Base-by-base conservation (phyloP, 2,329 filamentous ascomycete genomes). In the Didymella glomerata region DNA sequence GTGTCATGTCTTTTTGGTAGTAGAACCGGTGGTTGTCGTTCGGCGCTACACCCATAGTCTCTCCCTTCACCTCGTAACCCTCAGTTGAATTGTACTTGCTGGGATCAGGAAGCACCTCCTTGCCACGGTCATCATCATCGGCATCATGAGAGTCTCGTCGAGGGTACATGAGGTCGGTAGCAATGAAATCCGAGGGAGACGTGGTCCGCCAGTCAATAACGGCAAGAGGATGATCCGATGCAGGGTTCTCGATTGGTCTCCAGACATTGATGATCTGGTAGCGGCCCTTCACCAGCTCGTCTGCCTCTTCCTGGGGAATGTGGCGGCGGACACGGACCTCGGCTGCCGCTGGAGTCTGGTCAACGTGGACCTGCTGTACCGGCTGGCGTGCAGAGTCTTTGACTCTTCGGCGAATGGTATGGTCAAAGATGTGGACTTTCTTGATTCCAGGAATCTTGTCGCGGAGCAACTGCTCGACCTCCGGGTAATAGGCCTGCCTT, bases 231-330 rank as follows among this genome's bases (percentile, higher is more conserved):
- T 83, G 86, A 44, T 90, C 84, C 57, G 87, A 86, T 7, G 91
- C 83, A 2, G 88, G 86, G 34, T 81, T 79, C 28, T 83, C 81
- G 64, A 90, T 89, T 0, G 88, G 88, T 36, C 88, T 82, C 88
- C 88, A 90, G 16, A 90, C 87, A 62, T 91, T 90, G 72, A 90
- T 86, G 68, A 90, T 85, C 69, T 89, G 86, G 68, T 85, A 89
- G 5, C 88, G 81, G 8, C 82, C 81, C 55, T 81, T 80, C 2
- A 90, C 65, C 10, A 90, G 76, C 53, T 81, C 79, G 27, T 88
- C 85, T 0, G 82, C 85, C 66, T 88, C 86, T 1, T 81, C 80
- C 2, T 73, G 75, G 0, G 83, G 79, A 0, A 89, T 64, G 66
- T 91, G 89, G 1, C 87, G 80, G 1, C 85, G 80, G 14, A 90